Percentiles rank a stretch among this genome's conserved stretches.
phyloP scores from a whole-genome alignment of 129 eudicot species.

The Deinandra increscens region DNA sequence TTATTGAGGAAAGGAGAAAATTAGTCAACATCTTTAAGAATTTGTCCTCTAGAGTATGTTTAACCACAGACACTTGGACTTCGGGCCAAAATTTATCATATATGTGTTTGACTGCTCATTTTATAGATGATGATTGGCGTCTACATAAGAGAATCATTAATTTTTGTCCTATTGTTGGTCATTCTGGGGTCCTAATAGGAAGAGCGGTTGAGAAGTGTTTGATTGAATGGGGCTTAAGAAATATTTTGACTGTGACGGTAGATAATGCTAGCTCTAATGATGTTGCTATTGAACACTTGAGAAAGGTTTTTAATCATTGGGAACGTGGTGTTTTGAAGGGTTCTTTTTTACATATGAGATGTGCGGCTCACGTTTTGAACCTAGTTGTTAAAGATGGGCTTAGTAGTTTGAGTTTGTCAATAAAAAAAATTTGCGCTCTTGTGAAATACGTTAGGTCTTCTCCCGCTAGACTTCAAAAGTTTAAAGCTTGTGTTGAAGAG shows the following conservation, averaged over 20 bases:
- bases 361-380: neutral
- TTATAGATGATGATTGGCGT: neutral
- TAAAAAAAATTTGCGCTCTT: neutral
- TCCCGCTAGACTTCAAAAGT: neutral
- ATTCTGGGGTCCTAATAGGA: neutral
- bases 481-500: neutral
- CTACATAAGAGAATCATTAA: neutral
- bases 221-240: neutral
- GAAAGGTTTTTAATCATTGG: neutral
- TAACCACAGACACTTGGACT: too few relatives aligned
- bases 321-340: neutral
- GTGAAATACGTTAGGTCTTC: conserved; percentile 5
- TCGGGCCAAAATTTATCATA: too few relatives aligned
- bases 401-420: neutral
- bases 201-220: neutral
- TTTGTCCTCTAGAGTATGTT: too few relatives aligned
- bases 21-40: too few relatives aligned
- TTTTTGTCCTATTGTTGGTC: neutral
- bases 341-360: neutral
- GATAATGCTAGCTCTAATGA: neutral
- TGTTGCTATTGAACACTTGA: neutral
- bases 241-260: neutral
- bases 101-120: neutral
- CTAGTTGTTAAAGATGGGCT: neutral
- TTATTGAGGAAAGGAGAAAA: too few relatives aligned